Base-by-base conservation (phyloP, 1,284 basidiomycete species). In the Ceratobasidium sp. region DNA sequence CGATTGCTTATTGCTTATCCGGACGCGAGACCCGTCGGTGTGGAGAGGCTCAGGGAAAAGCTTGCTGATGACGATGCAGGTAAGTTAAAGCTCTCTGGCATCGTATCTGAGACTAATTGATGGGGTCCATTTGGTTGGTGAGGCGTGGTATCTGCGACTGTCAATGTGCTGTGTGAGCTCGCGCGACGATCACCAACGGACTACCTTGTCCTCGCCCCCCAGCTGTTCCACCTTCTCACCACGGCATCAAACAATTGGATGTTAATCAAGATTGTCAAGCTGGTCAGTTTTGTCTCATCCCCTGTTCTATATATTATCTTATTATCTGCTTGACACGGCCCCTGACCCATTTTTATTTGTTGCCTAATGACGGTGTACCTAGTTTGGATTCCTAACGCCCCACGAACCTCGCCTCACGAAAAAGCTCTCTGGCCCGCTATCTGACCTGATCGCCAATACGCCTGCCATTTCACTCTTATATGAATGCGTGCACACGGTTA, bases 191-290 rank as follows among this genome's bases (percentile, higher is more conserved):
- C 91, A 75, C 94, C 96, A 6, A 85, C 85, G 77, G 92, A 94
- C 74, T 96, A 95, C 80, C 85, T 98, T 4, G 86, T 89, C 1
- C 83, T 98, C 41, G 97, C 97, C 1, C 98, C 98, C 1, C 94
- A 96, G 79, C 85, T 99, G 62, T 99, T 99, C 82, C 93, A 93
- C 78, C 87, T 99, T n/a, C 86, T 99, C 75, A 98, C 96, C 0
- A 95, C 92, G 0, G 96, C 95, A 36, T 93, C 92, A 33, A 99
- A 99, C 83, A 99, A 99, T 81, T 99, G 98, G 98, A 97, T 99
- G 94, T 87, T 99, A 75, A 99, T 99, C 84, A 99, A 99, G 85
- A 93, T 99, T 63, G 92, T 99, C 82, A 99, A 99, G 84, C 85
- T 98, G 80, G 96, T 96, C 81, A 80, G 89, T 81, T 11, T 9